Conservation (phyloP, 1,284 basidiomycete genomes). For the Hypsizygus ulmarius region DNA sequence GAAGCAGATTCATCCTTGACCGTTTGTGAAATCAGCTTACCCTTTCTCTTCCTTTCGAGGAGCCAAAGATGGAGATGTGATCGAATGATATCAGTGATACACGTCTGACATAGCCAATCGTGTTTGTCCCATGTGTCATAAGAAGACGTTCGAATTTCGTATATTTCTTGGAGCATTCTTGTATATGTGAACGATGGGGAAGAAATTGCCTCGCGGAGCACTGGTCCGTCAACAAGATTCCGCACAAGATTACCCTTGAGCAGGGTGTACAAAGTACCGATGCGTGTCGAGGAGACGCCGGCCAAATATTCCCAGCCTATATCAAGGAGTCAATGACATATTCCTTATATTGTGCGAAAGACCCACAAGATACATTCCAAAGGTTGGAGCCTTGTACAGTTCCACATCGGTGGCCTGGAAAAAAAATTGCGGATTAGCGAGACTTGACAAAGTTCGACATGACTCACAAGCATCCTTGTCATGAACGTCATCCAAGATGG, state of each 20-base stretch:
- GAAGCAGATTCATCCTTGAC: background rate
- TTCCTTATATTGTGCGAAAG: background rate
- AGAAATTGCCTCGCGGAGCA: background rate
- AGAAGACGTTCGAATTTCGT: constrained; percentile 24
- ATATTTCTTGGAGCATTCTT: constrained; percentile 25
- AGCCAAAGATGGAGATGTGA: constrained; percentile 32
- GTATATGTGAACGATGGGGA: constrained; percentile 16
- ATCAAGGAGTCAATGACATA: background rate
- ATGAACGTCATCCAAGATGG: constrained; percentile 28
- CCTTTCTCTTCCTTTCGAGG: constrained; percentile 19
- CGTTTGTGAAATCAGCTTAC: constrained; percentile 8
- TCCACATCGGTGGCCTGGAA: constrained; percentile 22
- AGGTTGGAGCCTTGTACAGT: constrained; percentile 22
- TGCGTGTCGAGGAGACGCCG: constrained; percentile 7
- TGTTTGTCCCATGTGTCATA: constrained; percentile 31
- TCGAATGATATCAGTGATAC: constrained; percentile 27
- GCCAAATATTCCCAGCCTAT: constrained; percentile 25
- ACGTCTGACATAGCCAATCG: constrained; percentile 32
- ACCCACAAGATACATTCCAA: constrained; percentile 31
- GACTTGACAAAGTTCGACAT: background rate
- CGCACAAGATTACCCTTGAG: constrained; percentile 16
- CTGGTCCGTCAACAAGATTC: constrained; percentile 9
- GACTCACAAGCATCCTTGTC: constrained; percentile 29
- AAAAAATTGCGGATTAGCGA: background rate
- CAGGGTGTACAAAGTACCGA: background rate